Evolutionary conservation across 2,329 filamentous ascomycete genomes (phyloP), one percentile per base, ranked within the genome.

Genomic region (Verticillium dahliae): DNA sequence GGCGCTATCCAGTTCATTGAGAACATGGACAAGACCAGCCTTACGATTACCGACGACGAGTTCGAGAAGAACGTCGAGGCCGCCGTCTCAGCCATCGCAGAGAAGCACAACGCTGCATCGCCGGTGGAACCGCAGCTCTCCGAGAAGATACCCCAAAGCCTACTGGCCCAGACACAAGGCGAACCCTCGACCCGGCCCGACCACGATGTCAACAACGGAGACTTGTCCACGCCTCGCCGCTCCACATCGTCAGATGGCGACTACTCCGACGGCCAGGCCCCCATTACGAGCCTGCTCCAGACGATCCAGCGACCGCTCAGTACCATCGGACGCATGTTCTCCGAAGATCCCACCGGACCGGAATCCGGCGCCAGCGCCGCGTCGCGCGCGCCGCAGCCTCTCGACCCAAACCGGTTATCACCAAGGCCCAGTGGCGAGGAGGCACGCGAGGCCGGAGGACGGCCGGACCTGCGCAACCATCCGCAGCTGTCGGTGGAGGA

Each of bases 51-150:
- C 1, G 93, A 99, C 70, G 92, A 95, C 61, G 95, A 98, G 41
- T 99, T 99, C 70, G 95, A 99, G 73, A 86, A 85, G 71, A 93
- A 97, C 67, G 96, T 99, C n/a, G 95, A 99, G 77, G 90, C 90
- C 4, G 93, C 95, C 7, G 96, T 99, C 3, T 97, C 92, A 6
- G 91, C 91, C 52, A 99, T 99, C 67, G 94, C 95, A 2, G 94
- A 97, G 75, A 91, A 91, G 69, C 92, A 97, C 69, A 85, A 87
- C 62, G 45, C 45, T 22, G 73, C 78, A 6, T 74, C 78, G 52
- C 82, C 84, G 7, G 81, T 56, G 27, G 54, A 56, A 18, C 75
- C 74, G 27, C 70, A 72, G 2, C 74, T 78, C 35, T 81, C 78
- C 11, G 82, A 85, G 64, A 84, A 82, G 68, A 64, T 71, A 1